Base-by-base conservation (phyloP, 306 rosid genomes). In the Benincasa hispida region DNA sequence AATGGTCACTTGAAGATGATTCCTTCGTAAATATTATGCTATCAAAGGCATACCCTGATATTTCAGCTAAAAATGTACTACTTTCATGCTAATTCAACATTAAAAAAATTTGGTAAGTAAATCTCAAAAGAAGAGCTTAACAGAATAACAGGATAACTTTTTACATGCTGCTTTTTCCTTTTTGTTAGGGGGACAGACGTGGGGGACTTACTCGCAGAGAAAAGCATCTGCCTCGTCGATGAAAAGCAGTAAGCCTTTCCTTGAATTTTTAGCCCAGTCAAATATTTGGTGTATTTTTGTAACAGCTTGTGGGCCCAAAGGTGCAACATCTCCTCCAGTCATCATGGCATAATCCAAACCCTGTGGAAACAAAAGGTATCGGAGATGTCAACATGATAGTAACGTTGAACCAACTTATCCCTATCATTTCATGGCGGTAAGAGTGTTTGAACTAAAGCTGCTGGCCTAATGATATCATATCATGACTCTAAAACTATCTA, bases 291-390 rank as follows among this genome's bases (percentile, higher is more conserved):
- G 99, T 76, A 95, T 90, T 89, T 95, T 95, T 24, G 99, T 92
- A 62, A 95, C 98, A 69, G 99, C 98, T 86, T 95, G 96, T 5
- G 97, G 84, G 55, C 99, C 99, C 76, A 95, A 79, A 11, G 99
- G 99, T 53, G 96, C 98, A 84, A 95, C 99, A 78, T 95, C 99
- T 72, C 99, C 99, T 83, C 99, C 99, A 0, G 99, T 95, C 99
- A 95, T 92, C 99, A 95, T 90, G 76, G 99, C 99, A 89, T 95
- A 95, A 85, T 95, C 98, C 89, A 95, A 90, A 76, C 99, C 99
- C 99, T 95, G 87, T 4, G 57, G 50, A 80, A 30, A 50, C 27
- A 51, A 50, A 66, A 72, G 19, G 39, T 39, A 60, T 56, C 17
- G 74, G 74, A 73, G 19, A 25, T 19, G 53, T 15, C 70, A n/a